Base-by-base conservation (phyloP, 1,284 basidiomycete genomes). In the Cutaneotrichosporon cavernicola region DNA sequence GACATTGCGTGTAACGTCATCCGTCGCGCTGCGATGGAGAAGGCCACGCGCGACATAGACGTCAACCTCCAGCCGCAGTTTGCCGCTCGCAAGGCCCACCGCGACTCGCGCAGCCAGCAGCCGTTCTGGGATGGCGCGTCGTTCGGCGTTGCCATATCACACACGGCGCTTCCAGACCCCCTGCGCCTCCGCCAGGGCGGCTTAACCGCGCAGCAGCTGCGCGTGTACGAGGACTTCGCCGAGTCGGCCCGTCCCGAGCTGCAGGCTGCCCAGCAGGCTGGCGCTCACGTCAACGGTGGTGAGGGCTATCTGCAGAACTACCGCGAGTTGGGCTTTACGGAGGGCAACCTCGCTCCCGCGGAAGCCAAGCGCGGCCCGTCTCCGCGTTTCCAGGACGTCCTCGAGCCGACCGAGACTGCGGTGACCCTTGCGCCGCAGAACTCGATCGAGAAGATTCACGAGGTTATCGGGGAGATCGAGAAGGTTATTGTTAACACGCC, bases 1-100 rank as follows among this genome's bases (percentile, higher is more conserved):
- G 95, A 99, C 64, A 84, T 94, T 60, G 96, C 96, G 18, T 98
- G 96, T 78, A 86, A 88, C 62, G 91, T 95, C 8, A 94, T 99
- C 69, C 95, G 98, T 81, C 96, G 92, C 77, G 95, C 95, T 9
- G 97, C 97, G 1, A 97, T 97, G 91, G 95, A 99, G 74, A 89
- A 94, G 70, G 95, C 95, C 1, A 86, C 93, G 58, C 86, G 88
- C n/a, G 97, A 99, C 74, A 91, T 98, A 21, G 97, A 99, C 76
- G 93, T 96, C 70, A 88, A 88, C 40, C 90, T 99, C 65, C 85
- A 87, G 5, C 75, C 86, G 34, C 90, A 93, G 13, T 98, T 94
- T 75, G 89, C 92, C 49, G 84, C 86, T 56, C 86, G 97, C 64
- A 88, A 92, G 69, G 89, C 91, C 62, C 94, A 98, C 79, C 87